Evolutionary conservation across 2,329 filamentous ascomycete species (phyloP).

Genomic region (Aureobasidium sp.): DNA sequence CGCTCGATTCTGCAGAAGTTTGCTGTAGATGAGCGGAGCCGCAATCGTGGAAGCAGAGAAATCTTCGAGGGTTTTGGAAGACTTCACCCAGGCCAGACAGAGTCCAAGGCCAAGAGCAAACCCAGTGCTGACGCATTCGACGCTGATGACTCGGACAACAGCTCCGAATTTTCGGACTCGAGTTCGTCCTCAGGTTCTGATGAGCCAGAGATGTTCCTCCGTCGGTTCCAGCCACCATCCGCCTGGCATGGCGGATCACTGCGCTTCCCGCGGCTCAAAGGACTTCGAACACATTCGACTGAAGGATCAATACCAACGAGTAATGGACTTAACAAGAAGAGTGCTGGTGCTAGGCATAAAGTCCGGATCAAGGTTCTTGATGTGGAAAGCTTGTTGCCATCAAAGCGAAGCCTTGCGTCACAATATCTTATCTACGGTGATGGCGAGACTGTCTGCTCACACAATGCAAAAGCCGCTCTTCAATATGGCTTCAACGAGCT

Average conservation of each 20-base stretch:
- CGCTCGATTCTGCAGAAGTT: constrained; percentile 27
- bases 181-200: constrained; percentile 31
- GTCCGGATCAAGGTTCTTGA: constrained; percentile 70
- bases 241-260: constrained; percentile 17
- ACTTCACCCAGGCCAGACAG: constrained; percentile 46
- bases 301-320: constrained; percentile 18
- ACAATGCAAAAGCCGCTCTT: constrained; percentile 74
- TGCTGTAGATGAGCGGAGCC: constrained; percentile 20
- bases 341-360: constrained; percentile 40
- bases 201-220: constrained; percentile 14
- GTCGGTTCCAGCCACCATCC: constrained; percentile 14
- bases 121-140: constrained; percentile 7
- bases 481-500: constrained; percentile 64
- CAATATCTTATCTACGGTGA: constrained; percentile 81
- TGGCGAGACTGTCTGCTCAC: constrained; percentile 69
- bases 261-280: constrained; percentile 18
- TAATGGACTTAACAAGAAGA: constrained; percentile 10
- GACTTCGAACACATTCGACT: constrained; percentile 6
- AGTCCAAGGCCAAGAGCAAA: constrained; percentile 29
- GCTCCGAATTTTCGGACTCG: constrained; percentile 25
- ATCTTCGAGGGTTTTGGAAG: constrained; percentile 60
- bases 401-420: constrained; percentile 67
- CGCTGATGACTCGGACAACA: constrained; percentile 20
- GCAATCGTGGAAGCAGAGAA: constrained; percentile 40
- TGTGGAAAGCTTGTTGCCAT: constrained; percentile 64